Conservation (phyloP, 805 yeast species). For the Blastobotrys parvus region DNA sequence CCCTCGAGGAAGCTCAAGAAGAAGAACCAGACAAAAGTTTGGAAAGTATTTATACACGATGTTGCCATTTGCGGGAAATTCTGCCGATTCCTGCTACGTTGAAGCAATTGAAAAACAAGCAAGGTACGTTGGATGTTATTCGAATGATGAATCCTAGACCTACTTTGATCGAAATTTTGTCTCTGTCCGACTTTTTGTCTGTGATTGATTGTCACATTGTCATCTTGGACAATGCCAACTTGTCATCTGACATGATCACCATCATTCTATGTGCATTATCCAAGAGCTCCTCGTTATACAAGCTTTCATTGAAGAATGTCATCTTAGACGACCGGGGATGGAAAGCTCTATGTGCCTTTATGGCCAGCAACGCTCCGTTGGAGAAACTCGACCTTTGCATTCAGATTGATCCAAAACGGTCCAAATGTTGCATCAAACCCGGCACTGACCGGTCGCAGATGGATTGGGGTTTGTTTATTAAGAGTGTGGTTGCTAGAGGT, state of each 20-base stretch:
- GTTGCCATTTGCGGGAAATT: conserved; percentile 88
- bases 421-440: conserved; percentile 12
- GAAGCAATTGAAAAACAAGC: conserved; percentile 69
- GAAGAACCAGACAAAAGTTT: conserved; percentile 36
- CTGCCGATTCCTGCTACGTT: conserved; percentile 85
- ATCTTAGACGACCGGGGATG: conserved; percentile 65
- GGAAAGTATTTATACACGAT: conserved; percentile 78
- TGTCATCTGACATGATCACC: conserved; percentile 69
- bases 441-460: conserved; percentile 55
- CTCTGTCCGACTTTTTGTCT: conserved; percentile 81
- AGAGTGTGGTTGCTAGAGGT: conserved; percentile 57
- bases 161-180: conserved; percentile 75
- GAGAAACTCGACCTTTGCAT: conserved; percentile 22
- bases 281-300: conserved; percentile 57
- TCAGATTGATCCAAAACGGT: conserved; percentile 23
- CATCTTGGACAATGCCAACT: conserved; percentile 67
- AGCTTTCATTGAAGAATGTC: conserved; percentile 71
- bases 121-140: conserved; percentile 62
- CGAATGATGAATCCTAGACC: conserved; percentile 84
- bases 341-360: conserved; percentile 51
- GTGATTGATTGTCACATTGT: conserved; percentile 75
- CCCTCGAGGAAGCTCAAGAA: conserved; percentile 16
- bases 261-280: conserved; percentile 63
- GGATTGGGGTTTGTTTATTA: conserved; percentile 76
- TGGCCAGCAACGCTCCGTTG: conserved; percentile 15